Evolutionary conservation across 257 asterid genomes (phyloP), one percentile per base, ranked within the genome.

Genomic region (Misopates orontium): DNA sequence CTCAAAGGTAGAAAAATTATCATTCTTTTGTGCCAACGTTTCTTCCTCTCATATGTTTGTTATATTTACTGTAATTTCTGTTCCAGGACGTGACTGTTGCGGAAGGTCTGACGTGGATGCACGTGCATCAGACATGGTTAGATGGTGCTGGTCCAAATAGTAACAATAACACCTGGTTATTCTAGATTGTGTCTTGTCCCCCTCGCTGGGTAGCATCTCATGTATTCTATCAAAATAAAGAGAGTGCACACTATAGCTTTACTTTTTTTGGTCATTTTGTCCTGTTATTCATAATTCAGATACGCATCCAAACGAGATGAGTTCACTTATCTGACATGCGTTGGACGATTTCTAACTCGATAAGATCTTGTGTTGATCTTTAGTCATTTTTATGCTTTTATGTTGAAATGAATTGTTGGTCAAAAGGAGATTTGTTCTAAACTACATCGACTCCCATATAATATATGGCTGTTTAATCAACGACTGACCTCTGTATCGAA

Each of bases 51-150:
- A 57, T 32, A 10, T 60, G 42, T 71, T 31, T 40, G 62, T 48
- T 40, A 69, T 44, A 53, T 22, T 10, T 49, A 32, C 36, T 28
- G 1, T 62, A 25, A 36, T 17, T 63, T 73, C 75, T 41, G 50
- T 52, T 57, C 19, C 82, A 91, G 96, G 84, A 77, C 70, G 84
- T 71, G 82, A 84, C 62, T 54, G 95, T 73, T 54, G 85, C 83
- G 52, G 83, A 84, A 52, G 96, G 98, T 48, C 84, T 85, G 48
- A 88, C 90, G 45, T 85, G 92, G 95, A 73, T 82, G 57, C 87
- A 87, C 71, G 80, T 87, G 40, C 97, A 90, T 61, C 96, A 87
- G 77, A 84, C 98, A 48, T 86, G 95, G 98, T 72, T 85, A 79
- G 81, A 79, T 14, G 96, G 87, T 61, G 81, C 86, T 62, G 84